These are phyloP conservation scores for Annona squamosa DNA, from an alignment of 164 flowering plant genomes.

Conservation along the genomic window DNA sequence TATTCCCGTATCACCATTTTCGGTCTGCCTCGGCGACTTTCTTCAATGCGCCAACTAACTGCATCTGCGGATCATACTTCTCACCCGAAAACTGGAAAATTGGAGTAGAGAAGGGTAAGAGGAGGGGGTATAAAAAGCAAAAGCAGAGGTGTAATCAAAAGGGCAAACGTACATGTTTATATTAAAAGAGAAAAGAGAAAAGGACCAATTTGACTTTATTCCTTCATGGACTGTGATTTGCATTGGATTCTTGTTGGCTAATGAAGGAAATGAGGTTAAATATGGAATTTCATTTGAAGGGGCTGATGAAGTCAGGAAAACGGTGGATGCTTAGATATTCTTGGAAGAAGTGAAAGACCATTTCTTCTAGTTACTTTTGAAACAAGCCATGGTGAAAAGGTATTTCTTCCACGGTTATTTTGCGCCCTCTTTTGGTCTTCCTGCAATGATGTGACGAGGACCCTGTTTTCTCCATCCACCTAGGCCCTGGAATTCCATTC, in stretches of 20 bases:
- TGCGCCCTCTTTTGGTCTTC: conserved; percentile 5
- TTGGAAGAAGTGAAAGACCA: neutral
- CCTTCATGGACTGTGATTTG: neutral
- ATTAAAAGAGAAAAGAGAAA: neutral
- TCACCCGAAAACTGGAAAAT: neutral
- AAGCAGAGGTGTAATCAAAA: neutral
- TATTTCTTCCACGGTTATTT: neutral
- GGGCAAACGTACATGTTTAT: no score
- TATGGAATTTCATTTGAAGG: neutral
- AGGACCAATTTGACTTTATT: neutral
- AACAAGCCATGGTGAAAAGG: conserved; percentile 2
- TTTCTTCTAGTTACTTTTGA: neutral
- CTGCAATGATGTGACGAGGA: conserved; percentile 9
- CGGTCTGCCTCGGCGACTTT: no score
- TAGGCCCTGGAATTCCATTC: conserved; percentile 6
- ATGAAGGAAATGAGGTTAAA: neutral
- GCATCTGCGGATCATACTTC: neutral
- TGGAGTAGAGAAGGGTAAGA: no score
- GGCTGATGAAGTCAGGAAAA: neutral
- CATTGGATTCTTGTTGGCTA: conserved; percentile 3
- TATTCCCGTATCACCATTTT: no score
- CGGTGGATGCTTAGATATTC: neutral
- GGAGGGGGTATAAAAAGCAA: no score
- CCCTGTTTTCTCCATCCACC: conserved; percentile 10
- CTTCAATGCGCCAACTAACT: no score